Evolutionary conservation across 2,329 filamentous ascomycete species (phyloP).

Genomic region (Zymoseptoria crescenta): DNA sequence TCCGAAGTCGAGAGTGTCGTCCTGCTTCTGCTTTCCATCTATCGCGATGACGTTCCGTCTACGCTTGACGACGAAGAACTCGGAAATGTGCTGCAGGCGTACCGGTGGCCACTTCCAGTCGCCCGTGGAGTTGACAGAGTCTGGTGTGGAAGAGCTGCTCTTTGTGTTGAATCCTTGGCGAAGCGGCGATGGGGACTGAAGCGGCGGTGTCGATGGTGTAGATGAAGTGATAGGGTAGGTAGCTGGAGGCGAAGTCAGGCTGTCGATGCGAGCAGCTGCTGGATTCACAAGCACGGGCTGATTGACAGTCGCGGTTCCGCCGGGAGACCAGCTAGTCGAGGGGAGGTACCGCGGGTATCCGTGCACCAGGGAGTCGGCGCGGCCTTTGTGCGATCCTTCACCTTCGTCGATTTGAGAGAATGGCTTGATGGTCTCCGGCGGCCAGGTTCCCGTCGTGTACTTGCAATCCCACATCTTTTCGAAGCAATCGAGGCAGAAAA

Average conservation of each 20-base stretch:
- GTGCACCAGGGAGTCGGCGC: neutral
- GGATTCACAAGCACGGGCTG: neutral
- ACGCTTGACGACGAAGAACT: constrained; percentile 4
- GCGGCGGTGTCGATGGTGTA: neutral
- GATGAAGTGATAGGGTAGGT: neutral
- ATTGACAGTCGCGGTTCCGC: neutral
- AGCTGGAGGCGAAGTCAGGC: neutral
- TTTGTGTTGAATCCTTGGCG: neutral
- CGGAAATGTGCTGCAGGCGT: constrained; percentile 16
- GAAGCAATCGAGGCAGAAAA: constrained; percentile 14
- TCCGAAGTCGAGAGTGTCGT: neutral
- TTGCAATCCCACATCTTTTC: constrained; percentile 6
- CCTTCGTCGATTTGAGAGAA: neutral
- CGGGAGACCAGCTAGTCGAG: neutral
- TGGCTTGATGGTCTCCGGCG: neutral
- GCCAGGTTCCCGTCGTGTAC: neutral
- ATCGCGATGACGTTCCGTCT: neutral
- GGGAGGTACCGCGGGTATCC: neutral
- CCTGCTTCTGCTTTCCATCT: constrained; percentile 1
- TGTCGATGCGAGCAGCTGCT: neutral
- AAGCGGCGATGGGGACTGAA: neutral
- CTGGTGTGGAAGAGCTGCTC: constrained; percentile 5
- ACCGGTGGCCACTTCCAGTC: constrained; percentile 15
- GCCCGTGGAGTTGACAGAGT: constrained; percentile 10
- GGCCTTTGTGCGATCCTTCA: neutral